Conservation (phyloP, 768 basidiomycete species). For the Kwoniella dendrophila region DNA sequence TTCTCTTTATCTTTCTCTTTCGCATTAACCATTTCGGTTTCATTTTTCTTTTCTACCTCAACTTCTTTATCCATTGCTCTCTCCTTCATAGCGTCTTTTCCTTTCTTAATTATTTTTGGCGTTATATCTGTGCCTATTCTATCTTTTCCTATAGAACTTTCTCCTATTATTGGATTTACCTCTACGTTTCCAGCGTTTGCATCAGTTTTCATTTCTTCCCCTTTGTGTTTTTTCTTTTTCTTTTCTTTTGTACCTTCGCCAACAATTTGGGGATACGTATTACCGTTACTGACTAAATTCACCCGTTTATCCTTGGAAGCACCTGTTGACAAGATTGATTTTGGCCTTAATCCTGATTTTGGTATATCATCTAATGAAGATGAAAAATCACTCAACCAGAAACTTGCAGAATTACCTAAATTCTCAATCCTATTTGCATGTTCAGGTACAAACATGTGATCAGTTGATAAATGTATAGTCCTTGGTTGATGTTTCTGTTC, state of each 20-base stretch:
- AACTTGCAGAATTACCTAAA: constrained; percentile 11
- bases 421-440: background rate
- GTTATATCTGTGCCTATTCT: too few relatives aligned
- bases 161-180: too few relatives aligned
- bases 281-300: too few relatives aligned
- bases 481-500: too few relatives aligned
- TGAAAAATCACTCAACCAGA: constrained; percentile 9
- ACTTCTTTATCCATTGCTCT: background rate
- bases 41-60: background rate
- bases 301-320: too few relatives aligned
- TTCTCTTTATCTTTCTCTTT: background rate
- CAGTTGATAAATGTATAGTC: background rate
- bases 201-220: too few relatives aligned
- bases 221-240: too few relatives aligned
- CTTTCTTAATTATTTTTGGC: background rate
- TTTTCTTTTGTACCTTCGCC: too few relatives aligned
- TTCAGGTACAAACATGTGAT: background rate
- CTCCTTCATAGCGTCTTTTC: background rate
- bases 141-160: too few relatives aligned
- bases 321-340: background rate
- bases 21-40: background rate
- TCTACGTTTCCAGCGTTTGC: too few relatives aligned
- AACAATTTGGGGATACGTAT: too few relatives aligned
- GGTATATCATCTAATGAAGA: background rate
- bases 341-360: background rate